Percentiles rank a stretch among this genome's conserved stretches.
Conservation (phyloP, 2,329 filamentous ascomycete species). For the Akanthomyces muscarius region DNA sequence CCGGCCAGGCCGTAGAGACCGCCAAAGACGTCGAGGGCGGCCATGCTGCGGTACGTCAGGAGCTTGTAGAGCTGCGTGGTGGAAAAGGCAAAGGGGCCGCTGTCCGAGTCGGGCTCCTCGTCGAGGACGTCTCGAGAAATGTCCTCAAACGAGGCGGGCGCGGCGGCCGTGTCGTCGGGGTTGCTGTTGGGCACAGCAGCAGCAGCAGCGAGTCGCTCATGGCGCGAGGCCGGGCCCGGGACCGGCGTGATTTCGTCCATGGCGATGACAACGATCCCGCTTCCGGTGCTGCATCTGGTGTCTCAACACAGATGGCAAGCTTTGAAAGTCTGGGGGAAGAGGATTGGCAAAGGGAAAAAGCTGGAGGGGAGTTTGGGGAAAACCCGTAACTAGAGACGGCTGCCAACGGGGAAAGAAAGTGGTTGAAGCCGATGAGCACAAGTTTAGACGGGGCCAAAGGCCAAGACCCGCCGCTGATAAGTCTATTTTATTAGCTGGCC, state of each 20-base stretch:
- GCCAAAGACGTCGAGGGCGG: constrained; percentile 49
- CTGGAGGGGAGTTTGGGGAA: background rate
- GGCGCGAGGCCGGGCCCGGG: constrained; percentile 10
- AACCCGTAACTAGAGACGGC: background rate
- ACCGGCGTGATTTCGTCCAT: constrained; percentile 31
- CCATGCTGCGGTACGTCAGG: constrained; percentile 45
- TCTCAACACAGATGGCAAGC: background rate
- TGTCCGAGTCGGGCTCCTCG: constrained; percentile 29
- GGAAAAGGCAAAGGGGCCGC: constrained; percentile 49
- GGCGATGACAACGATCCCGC: constrained; percentile 19
- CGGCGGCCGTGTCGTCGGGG: constrained; percentile 1
- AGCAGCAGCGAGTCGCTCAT: constrained; percentile 5
- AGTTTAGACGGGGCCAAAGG: background rate
- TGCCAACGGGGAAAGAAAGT: background rate
- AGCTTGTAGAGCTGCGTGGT: constrained; percentile 52
- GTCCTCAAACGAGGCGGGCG: constrained; percentile 9
- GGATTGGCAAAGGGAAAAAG: background rate
- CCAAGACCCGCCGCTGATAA: background rate
- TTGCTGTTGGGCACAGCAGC: background rate
- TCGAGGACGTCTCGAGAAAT: constrained; percentile 25
- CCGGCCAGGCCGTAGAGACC: constrained; percentile 48
- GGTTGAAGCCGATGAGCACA: background rate
- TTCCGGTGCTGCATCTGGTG: constrained; percentile 20
- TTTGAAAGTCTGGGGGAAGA: background rate
- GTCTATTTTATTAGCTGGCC: background rate